phyloP scores from a whole-genome alignment of 1,284 basidiomycete genomes.

The Apiotrichum gamsii region DNA sequence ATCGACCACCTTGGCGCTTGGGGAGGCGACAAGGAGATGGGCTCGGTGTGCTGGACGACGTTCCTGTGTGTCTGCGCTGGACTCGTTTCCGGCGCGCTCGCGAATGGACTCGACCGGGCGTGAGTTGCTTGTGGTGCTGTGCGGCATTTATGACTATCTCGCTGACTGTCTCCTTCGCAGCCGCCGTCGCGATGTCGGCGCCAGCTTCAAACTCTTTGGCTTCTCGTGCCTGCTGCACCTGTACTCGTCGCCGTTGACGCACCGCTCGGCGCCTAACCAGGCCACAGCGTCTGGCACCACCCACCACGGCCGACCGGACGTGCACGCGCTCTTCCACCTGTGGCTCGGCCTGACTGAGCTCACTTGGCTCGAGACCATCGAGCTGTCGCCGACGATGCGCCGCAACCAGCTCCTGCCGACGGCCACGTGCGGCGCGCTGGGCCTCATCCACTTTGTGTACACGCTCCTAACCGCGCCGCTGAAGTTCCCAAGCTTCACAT shows the following conservation, averaged over 20 bases:
- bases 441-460: conserved; percentile 40
- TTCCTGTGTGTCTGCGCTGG: conserved; percentile 41
- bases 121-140: too few species aligned
- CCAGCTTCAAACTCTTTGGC: conserved; percentile 45
- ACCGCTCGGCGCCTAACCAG: too few species aligned
- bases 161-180: conserved; percentile 9
- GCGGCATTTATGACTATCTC: too few species aligned
- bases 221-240: conserved; percentile 44
- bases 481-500: conserved; percentile 44
- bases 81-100: conserved; percentile 33
- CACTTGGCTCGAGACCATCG: conserved; percentile 41
- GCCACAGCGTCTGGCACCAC: conserved; percentile 19
- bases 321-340: conserved; percentile 43
- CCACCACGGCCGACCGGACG: conserved; percentile 35
- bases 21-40: conserved; percentile 38
- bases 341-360: conserved; percentile 44
- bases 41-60: conserved; percentile 42
- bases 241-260: conserved; percentile 45
- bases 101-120: conserved; percentile 39
- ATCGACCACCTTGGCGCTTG: conserved; percentile 25
- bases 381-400: conserved; percentile 27
- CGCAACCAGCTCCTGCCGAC: conserved; percentile 42
- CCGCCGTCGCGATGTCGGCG: conserved; percentile 31
- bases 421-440: conserved; percentile 37
- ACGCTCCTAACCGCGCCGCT: conserved; percentile 32